Evolutionary conservation across 129 eudicot genomes (phyloP), one percentile per base, ranked within the genome.

Genomic region (Calendula officinalis): DNA sequence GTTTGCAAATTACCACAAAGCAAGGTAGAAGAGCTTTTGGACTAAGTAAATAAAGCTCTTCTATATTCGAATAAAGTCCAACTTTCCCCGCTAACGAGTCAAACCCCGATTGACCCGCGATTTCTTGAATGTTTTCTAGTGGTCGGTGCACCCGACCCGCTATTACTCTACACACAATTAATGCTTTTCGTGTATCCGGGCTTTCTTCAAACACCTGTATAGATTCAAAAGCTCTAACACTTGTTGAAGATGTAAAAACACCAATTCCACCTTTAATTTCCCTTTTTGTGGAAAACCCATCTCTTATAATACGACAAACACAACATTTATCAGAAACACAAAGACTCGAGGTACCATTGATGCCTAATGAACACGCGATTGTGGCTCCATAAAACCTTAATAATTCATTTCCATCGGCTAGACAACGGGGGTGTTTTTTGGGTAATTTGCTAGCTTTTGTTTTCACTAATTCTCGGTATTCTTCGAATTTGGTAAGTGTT

Each of bases 111-210:
- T 87, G 95, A 41, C 82, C 82, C 7, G 78, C 87, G 22, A 91
- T 75, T 44, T 91, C 97, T 68, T 79, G 84, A 15, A 91, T 47
- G 64, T 84, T 80, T 73, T 87, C 97, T 48, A 87, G 38, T 6
- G 97, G 97, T 55, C 90, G 75, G 44, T 91, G 97, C 60, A 91
- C 95, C 74, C 97, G 77, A 55, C 97, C 97, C 3, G 97, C 97
- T 49, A 90, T 78, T 8, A 90, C 97, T 60, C 97, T 75, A 59
- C 97, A 90, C 10, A 90, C 95, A 9, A 90, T 82, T 80, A 90
- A 80, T 7, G 90, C 92, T 63, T 87, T 90, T 70, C 91, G 82
- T 16, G 75, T 35, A 12, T 77, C 64, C 1, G 61, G 51, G 62
- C 70, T 75, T 22, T 70, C 90, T 51, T 67, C 81, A 27, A 9